These are phyloP conservation scores for Hirschioporus abietinus DNA, from an alignment of 768 basidiomycete species.

Conservation along the genomic window DNA sequence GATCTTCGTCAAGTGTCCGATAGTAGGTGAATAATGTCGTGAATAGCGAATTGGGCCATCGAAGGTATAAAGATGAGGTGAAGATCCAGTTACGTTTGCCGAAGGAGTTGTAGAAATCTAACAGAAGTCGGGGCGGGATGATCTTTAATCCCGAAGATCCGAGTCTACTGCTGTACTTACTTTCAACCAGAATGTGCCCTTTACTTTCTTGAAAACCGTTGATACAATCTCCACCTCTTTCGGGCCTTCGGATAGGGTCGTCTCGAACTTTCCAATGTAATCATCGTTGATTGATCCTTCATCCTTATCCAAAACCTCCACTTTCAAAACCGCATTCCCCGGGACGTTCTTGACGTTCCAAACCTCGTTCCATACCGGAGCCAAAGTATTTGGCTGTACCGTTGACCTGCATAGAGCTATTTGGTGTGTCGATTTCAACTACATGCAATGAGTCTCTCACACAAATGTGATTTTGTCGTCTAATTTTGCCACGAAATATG, in stretches of 20 bases:
- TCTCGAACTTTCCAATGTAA: constrained; percentile 58
- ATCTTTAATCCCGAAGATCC: not conserved
- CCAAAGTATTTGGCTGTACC: constrained; percentile 48
- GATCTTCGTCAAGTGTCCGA: constrained; percentile 58
- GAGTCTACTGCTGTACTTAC: constrained; percentile 27
- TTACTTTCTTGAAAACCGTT: constrained; percentile 37
- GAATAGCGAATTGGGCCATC: constrained; percentile 72
- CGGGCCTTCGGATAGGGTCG: constrained; percentile 45
- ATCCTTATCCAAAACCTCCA: constrained; percentile 70
- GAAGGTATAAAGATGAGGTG: constrained; percentile 52
- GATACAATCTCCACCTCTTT: constrained; percentile 63
- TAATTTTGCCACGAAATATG: constrained; percentile 66
- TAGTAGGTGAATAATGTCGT: constrained; percentile 63
- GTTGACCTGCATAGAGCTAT: constrained; percentile 45
- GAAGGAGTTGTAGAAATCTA: constrained; percentile 56
- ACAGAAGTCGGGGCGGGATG: constrained; percentile 1
- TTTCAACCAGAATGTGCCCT: constrained; percentile 69
- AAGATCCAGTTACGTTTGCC: constrained; percentile 28
- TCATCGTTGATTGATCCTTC: constrained; percentile 52
- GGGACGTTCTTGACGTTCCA: constrained; percentile 77
- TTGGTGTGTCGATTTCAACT: constrained; percentile 1
- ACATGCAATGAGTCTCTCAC: constrained; percentile 32
- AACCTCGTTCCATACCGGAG: constrained; percentile 71
- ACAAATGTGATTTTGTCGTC: constrained; percentile 60
- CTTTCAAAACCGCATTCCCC: constrained; percentile 45